These are phyloP conservation scores for Candida verbasci DNA, from an alignment of 805 yeast genomes.

Conservation along the genomic window DNA sequence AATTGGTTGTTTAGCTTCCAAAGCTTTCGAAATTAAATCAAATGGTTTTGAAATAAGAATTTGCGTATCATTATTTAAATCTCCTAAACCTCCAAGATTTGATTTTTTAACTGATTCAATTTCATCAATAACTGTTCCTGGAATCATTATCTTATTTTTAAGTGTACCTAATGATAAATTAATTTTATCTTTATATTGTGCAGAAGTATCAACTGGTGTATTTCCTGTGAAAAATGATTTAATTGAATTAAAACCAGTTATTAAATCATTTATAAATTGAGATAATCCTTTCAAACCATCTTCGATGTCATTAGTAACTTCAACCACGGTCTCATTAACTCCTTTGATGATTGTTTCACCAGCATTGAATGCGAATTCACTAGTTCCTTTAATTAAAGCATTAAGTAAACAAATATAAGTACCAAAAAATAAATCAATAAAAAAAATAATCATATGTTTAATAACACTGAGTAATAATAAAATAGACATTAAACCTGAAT, in stretches of 20 bases:
- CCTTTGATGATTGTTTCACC: slow-evolving; percentile 56
- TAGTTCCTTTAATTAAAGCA: slow-evolving; percentile 69
- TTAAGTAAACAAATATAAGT: slow-evolving; percentile 82
- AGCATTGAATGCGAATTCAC: slow-evolving; percentile 67
- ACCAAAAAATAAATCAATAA: slow-evolving; percentile 72
- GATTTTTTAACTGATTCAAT: slow-evolving; percentile 44
- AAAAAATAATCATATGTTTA: slow-evolving; percentile 57
- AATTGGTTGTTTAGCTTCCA: slow-evolving; percentile 21
- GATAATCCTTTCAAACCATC: slow-evolving; percentile 62
- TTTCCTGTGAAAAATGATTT: slow-evolving; percentile 7
- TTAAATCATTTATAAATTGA: slow-evolving; percentile 49
- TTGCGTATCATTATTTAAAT: slow-evolving; percentile 57
- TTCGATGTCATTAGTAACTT: slow-evolving; percentile 58
- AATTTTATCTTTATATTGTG: slow-evolving; percentile 40
- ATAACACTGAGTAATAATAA: slow-evolving; percentile 49
- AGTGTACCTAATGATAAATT: slow-evolving; percentile 56
- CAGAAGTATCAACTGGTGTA: not conserved
- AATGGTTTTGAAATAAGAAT: slow-evolving; percentile 58
- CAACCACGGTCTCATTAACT: slow-evolving; percentile 58
- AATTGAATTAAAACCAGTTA: slow-evolving; percentile 21
- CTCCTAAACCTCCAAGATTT: slow-evolving; percentile 61
- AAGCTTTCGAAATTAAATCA: slow-evolving; percentile 35
- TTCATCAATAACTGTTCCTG: slow-evolving; percentile 56
- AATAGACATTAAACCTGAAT: slow-evolving; percentile 31
- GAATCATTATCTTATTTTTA: slow-evolving; percentile 52